Conservation (phyloP, 768 basidiomycete genomes). For the Tylopilus vinaceipallidus region DNA sequence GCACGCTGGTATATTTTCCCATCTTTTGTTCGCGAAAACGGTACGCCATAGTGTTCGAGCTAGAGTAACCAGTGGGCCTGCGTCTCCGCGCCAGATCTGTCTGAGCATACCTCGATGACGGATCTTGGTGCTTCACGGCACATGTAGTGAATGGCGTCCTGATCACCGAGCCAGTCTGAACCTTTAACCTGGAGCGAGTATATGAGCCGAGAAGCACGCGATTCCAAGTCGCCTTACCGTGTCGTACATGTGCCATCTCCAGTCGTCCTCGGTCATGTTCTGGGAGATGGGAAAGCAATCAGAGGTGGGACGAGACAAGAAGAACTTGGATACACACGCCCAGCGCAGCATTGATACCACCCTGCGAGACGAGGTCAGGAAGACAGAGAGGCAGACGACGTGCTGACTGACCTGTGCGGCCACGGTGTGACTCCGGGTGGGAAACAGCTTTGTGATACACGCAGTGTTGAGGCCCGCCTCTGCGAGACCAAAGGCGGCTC, state of each 20-base stretch:
- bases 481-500: slow-evolving; percentile 97
- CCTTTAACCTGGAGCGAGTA: slow-evolving; percentile 81
- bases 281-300: slow-evolving; percentile 27
- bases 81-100: neutral
- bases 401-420: slow-evolving; percentile 77
- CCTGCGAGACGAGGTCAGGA: slow-evolving; percentile 43
- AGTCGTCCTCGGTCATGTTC: slow-evolving; percentile 99
- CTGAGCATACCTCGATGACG: slow-evolving; percentile 74
- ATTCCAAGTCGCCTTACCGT: slow-evolving; percentile 53
- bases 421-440: slow-evolving; percentile 97
- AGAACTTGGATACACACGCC: slow-evolving; percentile 54
- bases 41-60: slow-evolving; percentile 98
- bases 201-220: slow-evolving; percentile 13
- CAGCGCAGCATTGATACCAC: slow-evolving; percentile 97
- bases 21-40: slow-evolving; percentile 97
- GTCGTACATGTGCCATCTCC: slow-evolving; percentile 99
- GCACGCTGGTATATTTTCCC: slow-evolving; percentile 99
- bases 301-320: slow-evolving; percentile 6
- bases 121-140: slow-evolving; percentile 93
- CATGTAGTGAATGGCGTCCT: slow-evolving; percentile 99
- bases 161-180: slow-evolving; percentile 99
- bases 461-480: slow-evolving; percentile 99
- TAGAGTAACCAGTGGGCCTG: slow-evolving; percentile 31
- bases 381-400: neutral
- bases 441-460: slow-evolving; percentile 98